Base-by-base conservation (phyloP, 192 early-diverging fungal species). In the Nowakowskiella sp. region DNA sequence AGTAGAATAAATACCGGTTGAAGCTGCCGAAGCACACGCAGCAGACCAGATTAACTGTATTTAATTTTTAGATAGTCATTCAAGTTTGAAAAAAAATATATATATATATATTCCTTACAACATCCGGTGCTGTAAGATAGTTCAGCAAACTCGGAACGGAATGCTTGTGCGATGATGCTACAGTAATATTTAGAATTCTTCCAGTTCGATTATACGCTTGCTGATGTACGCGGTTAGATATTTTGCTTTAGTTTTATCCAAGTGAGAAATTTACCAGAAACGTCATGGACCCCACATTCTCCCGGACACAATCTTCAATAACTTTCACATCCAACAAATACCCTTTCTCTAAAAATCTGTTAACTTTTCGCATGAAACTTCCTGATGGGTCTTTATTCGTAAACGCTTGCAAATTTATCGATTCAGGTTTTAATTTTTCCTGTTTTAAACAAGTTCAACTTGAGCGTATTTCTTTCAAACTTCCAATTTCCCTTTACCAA, bases 81-180 rank as follows among this genome's bases (percentile, higher is more conserved):
- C 26, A 21, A n/a, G 1, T 9, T 22, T 1, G n/a, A n/a, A n/a
- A n/a, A 55, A 1, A 27, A 3, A 32, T 26, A 57, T 19, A 44
- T 29, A 16, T 4, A 39, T 34, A 3, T 39, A 19, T 3, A 25
- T 24, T 33, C 70, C 72, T 42, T 71, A 85, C 80, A 8, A 89
- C 85, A 60, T 86, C 86, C 0, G 86, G 84, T 3, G 85, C 82
- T 1, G 85, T 89, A 25, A 89, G 67, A 48, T 89, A 82, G 57
- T 89, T 89, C 5, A 89, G 57, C 10, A 86, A 57, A 30, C 82
- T 75, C 28, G 87, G 87, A 6, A 85, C 82, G 58, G 87, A 85
- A 25, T 82, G 77, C 58, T 77, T 87, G 30, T 83, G 65, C 6
- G 74, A 71, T 0, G 87, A 86, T 21, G 80, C 69, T 13, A 89